These are phyloP conservation scores for Vanderwaltozyma verrucispora DNA, from an alignment of 805 yeast genomes.

Conservation along the genomic window DNA sequence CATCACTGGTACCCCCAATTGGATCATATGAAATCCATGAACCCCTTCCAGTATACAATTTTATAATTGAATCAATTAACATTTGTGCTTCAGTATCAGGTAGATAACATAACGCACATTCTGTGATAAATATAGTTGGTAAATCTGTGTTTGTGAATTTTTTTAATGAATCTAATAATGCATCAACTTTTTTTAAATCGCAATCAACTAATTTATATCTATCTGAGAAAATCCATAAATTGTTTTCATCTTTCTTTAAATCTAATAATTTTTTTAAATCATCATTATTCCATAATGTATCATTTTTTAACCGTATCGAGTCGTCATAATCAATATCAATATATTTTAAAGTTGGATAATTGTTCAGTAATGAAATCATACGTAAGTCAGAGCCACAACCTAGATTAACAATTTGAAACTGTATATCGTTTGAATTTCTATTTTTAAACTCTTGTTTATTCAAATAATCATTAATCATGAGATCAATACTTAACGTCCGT, in stretches of 20 bases:
- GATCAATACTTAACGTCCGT: constrained; percentile 44
- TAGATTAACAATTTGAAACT: constrained; percentile 48
- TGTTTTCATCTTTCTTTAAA: constrained; percentile 4
- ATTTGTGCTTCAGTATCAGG: constrained; percentile 32
- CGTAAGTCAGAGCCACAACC: constrained; percentile 64
- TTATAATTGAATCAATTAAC: constrained; percentile 29
- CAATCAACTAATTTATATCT: constrained; percentile 23
- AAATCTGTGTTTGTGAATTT: constrained; percentile 7
- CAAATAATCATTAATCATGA: constrained; percentile 35
- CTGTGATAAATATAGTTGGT: constrained; percentile 47
- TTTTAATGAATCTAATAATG: constrained; percentile 21
- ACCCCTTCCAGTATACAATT: constrained; percentile 13
- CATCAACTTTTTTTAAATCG: constrained; percentile 27
- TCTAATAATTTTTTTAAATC: constrained; percentile 3
- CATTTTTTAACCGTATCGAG: constrained; percentile 35
- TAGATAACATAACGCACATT: constrained; percentile 48
- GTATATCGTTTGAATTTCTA: neutral
- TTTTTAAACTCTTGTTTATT: constrained; percentile 3
- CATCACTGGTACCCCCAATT: constrained; percentile 38
- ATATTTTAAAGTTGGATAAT: constrained; percentile 26
- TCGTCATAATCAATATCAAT: constrained; percentile 44
- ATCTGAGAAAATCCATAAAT: constrained; percentile 15
- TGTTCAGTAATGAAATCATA: constrained; percentile 30
- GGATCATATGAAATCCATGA: constrained; percentile 44
- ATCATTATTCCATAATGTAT: constrained; percentile 7